These are phyloP conservation scores for Aleurites moluccanus DNA, from an alignment of 441 rosid species.

Conservation along the genomic window DNA sequence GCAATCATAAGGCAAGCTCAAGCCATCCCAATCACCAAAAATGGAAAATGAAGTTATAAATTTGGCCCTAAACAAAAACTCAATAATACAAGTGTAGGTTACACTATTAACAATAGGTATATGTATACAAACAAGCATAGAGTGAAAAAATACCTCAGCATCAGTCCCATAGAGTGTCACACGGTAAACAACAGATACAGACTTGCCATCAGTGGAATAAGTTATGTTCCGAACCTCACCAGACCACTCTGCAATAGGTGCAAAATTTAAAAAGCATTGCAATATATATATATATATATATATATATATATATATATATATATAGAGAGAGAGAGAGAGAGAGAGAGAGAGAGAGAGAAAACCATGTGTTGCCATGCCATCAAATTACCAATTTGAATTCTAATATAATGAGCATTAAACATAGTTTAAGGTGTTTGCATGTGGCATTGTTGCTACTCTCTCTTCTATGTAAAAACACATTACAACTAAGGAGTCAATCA, in stretches of 20 bases:
- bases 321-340: too few species aligned
- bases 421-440: too few species aligned
- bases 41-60: not conserved
- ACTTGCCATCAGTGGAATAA: slow-evolving; percentile 76
- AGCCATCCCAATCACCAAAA: not conserved
- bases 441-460: too few species aligned
- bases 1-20: not conserved
- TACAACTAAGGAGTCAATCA: too few species aligned
- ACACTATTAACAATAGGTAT: not conserved
- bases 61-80: not conserved
- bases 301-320: too few species aligned
- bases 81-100: not conserved
- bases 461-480: too few species aligned
- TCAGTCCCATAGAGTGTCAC: slow-evolving; percentile 85
- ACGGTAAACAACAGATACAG: slow-evolving; percentile 84
- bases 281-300: too few species aligned
- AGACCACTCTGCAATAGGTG: slow-evolving; percentile 62
- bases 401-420: too few species aligned
- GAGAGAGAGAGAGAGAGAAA: too few species aligned
- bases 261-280: not conserved
- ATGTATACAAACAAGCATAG: not conserved
- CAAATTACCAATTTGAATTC: too few species aligned
- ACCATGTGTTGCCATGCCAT: too few species aligned
- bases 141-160: slow-evolving; percentile 61
- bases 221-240: slow-evolving; percentile 82